Evolutionary conservation across 164 flowering plant genomes (phyloP).

Genomic region (Sextonia rubra): DNA sequence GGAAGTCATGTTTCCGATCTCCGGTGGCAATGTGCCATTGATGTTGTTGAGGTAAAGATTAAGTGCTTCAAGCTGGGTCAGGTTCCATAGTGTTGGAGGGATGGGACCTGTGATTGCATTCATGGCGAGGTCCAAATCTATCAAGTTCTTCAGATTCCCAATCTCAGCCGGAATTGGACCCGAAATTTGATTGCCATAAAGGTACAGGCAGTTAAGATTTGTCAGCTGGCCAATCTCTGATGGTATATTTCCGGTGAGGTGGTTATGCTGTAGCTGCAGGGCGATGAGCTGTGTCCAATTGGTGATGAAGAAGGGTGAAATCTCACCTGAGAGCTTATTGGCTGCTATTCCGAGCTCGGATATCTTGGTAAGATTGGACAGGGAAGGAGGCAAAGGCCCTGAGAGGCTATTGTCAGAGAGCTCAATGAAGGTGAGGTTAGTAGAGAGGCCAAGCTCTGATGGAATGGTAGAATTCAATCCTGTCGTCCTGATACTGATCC

Average conservation of each 20-base stretch:
- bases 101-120: conserved; percentile 58
- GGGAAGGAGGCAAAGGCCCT: conserved; percentile 21
- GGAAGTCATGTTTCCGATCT: conserved; percentile 28
- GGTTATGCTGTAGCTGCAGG: conserved; percentile 20
- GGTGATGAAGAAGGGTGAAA: conserved; percentile 18
- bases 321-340: conserved; percentile 22
- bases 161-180: conserved; percentile 28
- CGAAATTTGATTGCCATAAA: conserved; percentile 16
- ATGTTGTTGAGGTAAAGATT: conserved; percentile 30
- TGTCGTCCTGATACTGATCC: conserved; percentile 6
- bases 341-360: conserved; percentile 11
- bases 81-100: conserved; percentile 37
- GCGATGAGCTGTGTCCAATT: conserved; percentile 27
- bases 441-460: conserved; percentile 23
- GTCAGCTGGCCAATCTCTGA: conserved; percentile 14
- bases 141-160: conserved; percentile 21
- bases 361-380: conserved; percentile 14
- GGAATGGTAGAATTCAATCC: conserved; percentile 26
- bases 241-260: conserved; percentile 21
- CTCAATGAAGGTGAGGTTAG: conserved; percentile 17
- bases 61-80: conserved; percentile 21
- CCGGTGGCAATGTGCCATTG: conserved; percentile 34
- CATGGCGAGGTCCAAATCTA: conserved; percentile 38
- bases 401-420: conserved; percentile 13
- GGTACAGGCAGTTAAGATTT: conserved; percentile 6